These are phyloP conservation scores for Pseudogymnoascus destructans DNA, from an alignment of 2,329 filamentous ascomycete genomes.

Conservation along the genomic window DNA sequence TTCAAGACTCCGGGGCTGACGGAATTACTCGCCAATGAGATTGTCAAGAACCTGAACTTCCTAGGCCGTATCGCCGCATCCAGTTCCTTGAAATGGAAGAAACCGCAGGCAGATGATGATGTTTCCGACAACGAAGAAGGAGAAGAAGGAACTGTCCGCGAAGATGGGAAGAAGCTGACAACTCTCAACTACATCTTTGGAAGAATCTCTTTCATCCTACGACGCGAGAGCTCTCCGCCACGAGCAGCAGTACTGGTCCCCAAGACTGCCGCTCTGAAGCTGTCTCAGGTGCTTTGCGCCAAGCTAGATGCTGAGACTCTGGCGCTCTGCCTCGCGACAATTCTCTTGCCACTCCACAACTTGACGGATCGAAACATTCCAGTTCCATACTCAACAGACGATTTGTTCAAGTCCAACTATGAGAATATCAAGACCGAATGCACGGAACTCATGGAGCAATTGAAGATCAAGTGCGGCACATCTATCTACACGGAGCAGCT, in stretches of 20 bases:
- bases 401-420: slow-evolving; percentile 54
- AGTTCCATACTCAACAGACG: slow-evolving; percentile 56
- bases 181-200: slow-evolving; percentile 64
- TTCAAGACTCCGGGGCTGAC: slow-evolving; percentile 52
- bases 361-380: slow-evolving; percentile 70
- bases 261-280: slow-evolving; percentile 62
- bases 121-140: slow-evolving; percentile 29
- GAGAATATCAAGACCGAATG: slow-evolving; percentile 59
- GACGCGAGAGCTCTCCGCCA: slow-evolving; percentile 56
- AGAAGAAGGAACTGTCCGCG: slow-evolving; percentile 31
- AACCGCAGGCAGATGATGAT: slow-evolving; percentile 31
- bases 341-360: slow-evolving; percentile 62
- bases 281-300: slow-evolving; percentile 56
- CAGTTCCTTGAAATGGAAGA: slow-evolving; percentile 38
- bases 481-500: slow-evolving; percentile 65
- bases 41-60: slow-evolving; percentile 71
- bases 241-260: slow-evolving; percentile 51
- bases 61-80: slow-evolving; percentile 53
- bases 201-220: slow-evolving; percentile 64
- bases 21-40: slow-evolving; percentile 65
- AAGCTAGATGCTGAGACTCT: slow-evolving; percentile 46
- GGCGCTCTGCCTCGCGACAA: slow-evolving; percentile 46
- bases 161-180: slow-evolving; percentile 35
- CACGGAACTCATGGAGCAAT: slow-evolving; percentile 62
- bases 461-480: slow-evolving; percentile 77